Base-by-base conservation (phyloP, 2,329 filamentous ascomycete species). In the Ambrosiella cleistominuta region DNA sequence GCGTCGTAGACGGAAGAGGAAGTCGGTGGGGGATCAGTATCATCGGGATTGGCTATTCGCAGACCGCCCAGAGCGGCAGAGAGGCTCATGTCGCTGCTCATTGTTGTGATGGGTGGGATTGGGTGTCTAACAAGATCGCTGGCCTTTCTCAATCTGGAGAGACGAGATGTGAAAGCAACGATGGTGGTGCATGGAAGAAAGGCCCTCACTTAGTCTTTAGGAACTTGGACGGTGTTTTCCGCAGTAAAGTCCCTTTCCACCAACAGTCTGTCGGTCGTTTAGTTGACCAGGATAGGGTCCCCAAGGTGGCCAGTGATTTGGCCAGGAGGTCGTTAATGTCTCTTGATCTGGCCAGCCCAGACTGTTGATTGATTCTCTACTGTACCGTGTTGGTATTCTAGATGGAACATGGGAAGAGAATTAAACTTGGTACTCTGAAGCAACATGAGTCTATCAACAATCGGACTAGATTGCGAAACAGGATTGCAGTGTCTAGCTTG, bases 11-110 rank as follows among this genome's bases (percentile, higher is more conserved):
- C 27, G 19, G 56, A 61, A 55, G 44, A 56, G 11, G 13, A 37
- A 39, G 42, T 61, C 61, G 58, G 63, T 57, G 59, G 64, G 62
- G 62, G 66, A 50, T 68, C 70, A 63, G 80, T 77, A 72, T 93
- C 82, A 73, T 96, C 90, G 58, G 91, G 91, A 70, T 97, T 98
- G 66, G 93, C 91, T 70, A 98, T 97, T 70, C 91, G 88, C 71
- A 98, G 76, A 66, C 91, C 91, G 67, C 93, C 93, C 67, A 97
- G 79, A 67, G 88, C 88, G 74, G 90, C 86, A 68, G 89, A 93
- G 64, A 97, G 81, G 72, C 87, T 95, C 69, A 95, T 74, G 75
- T 95, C 89, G 71, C 87, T 88, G 74, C 89, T 88, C 89, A 96
- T 96, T 70, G 56, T 61, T 6, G 59, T 50, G 45, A 36, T 54